phyloP scores from a whole-genome alignment of 768 basidiomycete species.

The Russula olivacea region DNA sequence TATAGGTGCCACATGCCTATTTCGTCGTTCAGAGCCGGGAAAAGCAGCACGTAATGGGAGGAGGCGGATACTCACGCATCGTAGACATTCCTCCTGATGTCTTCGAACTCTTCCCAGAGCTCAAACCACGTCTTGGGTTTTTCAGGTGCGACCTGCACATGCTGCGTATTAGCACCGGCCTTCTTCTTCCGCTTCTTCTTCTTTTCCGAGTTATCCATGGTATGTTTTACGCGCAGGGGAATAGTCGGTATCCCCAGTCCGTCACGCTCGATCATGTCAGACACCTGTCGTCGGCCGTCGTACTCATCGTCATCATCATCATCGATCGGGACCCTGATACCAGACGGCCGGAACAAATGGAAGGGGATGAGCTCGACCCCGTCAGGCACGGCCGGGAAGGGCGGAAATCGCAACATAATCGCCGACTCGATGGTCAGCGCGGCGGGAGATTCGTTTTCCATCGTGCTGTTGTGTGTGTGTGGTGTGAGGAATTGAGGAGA shows the following conservation, averaged over 20 bases:
- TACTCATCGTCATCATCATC: constrained; percentile 26
- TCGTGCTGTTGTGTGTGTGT: neutral
- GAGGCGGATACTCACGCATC: constrained; percentile 34
- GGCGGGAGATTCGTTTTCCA: neutral
- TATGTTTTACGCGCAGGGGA: constrained; percentile 46
- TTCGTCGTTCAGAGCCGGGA: neutral
- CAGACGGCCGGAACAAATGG: constrained; percentile 49
- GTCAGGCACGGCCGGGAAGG: constrained; percentile 42
- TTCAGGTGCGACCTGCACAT: constrained; percentile 24
- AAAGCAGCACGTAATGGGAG: too few species aligned
- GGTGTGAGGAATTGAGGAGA: neutral
- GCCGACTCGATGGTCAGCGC: constrained; percentile 7
- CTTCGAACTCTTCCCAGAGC: constrained; percentile 63
- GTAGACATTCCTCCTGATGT: constrained; percentile 38
- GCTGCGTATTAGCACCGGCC: constrained; percentile 30
- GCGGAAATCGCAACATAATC: constrained; percentile 37
- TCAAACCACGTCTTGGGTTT: constrained; percentile 54
- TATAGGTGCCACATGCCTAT: constrained; percentile 39
- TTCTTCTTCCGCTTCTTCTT: constrained; percentile 48
- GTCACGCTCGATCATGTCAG: constrained; percentile 52
- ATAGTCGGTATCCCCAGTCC: constrained; percentile 63
- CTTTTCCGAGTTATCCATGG: constrained; percentile 50
- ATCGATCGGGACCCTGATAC: constrained; percentile 49
- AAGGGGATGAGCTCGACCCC: constrained; percentile 51
- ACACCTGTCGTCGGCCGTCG: neutral